Evolutionary conservation across 1,139 yeast species (phyloP).

Genomic region (Pneumocystis murina): DNA sequence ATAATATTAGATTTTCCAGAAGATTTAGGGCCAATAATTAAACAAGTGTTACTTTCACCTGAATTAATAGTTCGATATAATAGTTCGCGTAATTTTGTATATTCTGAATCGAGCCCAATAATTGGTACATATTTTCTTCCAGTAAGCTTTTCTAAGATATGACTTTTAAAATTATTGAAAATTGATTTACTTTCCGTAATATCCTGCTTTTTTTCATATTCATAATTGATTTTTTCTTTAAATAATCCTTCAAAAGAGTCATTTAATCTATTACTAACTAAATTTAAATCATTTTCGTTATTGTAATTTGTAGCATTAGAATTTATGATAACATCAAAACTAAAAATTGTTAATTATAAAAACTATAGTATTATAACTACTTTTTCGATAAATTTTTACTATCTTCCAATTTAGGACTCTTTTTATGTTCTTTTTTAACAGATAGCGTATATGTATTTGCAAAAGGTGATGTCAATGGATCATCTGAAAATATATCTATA

Average conservation of each 20-base stretch:
- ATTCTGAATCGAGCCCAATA: slow-evolving; percentile 21
- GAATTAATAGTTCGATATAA: slow-evolving; percentile 51
- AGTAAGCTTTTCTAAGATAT: slow-evolving; percentile 12
- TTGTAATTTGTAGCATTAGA: neutral
- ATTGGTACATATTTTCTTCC: slow-evolving; percentile 12
- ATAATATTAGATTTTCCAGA: slow-evolving; percentile 61
- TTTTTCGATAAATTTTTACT: neutral
- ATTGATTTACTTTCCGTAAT: neutral
- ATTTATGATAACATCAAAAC: neutral
- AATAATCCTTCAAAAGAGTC: neutral
- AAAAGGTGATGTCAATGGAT: neutral
- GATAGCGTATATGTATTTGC: neutral
- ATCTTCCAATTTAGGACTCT: neutral
- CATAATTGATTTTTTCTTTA: neutral
- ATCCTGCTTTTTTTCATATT: neutral
- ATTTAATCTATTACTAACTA: neutral
- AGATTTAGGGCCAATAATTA: slow-evolving; percentile 67
- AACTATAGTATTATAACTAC: neutral
- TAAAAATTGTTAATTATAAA: neutral
- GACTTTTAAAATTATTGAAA: slow-evolving; percentile 8
- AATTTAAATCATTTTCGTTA: neutral
- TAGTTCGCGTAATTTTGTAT: slow-evolving; percentile 37
- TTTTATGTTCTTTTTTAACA: neutral
- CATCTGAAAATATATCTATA: neutral
- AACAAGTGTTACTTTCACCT: slow-evolving; percentile 67